phyloP scores from a whole-genome alignment of 179 eudicot species.

The Beta corolliflora region DNA sequence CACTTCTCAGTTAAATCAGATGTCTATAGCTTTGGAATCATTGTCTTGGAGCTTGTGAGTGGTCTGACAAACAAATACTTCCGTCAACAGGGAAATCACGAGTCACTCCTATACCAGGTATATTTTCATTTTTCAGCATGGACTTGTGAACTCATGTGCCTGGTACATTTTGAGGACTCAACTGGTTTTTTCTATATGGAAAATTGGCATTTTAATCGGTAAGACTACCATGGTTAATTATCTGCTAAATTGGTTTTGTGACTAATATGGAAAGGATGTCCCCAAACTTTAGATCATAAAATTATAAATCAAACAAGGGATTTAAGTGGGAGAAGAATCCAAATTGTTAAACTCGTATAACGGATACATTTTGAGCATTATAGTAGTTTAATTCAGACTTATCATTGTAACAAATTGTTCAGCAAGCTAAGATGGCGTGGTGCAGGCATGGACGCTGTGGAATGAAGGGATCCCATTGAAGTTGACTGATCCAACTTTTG shows the following conservation, averaged over 20 bases:
- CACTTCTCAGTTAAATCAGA: constrained; percentile 19
- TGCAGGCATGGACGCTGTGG: constrained; percentile 24
- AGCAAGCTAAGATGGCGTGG: background rate
- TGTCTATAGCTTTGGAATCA: constrained; percentile 18
- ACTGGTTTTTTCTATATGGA: no score
- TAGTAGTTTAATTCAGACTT: background rate
- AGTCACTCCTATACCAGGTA: constrained; percentile 12
- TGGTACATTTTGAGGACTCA: no score
- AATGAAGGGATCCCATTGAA: background rate
- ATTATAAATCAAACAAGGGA: no score
- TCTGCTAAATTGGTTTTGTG: no score
- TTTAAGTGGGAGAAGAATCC: no score
- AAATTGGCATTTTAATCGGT: no score
- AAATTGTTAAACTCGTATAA: background rate
- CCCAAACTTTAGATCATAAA: no score
- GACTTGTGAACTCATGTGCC: no score
- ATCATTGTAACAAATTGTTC: background rate
- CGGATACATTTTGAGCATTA: background rate
- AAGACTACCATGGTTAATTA: no score
- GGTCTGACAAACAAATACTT: constrained; percentile 2
- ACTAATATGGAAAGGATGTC: no score
- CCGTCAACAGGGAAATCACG: background rate
- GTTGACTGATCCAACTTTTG: constrained; percentile 12
- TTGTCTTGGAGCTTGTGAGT: constrained; percentile 14
- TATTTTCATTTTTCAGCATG: background rate